Conservation (phyloP, 2,329 filamentous ascomycete genomes). For the Emmonsia crescens region DNA sequence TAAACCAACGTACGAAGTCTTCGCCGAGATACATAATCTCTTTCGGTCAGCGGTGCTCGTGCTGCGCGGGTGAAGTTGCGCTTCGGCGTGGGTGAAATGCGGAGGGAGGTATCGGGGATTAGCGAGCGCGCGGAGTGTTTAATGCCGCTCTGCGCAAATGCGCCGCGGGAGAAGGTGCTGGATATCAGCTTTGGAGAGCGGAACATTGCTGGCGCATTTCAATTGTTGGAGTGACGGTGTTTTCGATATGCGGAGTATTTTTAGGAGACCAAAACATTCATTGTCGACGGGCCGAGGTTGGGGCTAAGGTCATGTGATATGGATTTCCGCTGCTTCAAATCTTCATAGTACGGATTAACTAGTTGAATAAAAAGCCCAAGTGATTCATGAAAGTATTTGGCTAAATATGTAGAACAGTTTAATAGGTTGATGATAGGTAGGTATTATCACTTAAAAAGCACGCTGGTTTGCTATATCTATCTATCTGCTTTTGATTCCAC, state of each 20-base stretch:
- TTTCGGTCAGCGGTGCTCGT: conserved; percentile 21
- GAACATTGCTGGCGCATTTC: conserved; percentile 3
- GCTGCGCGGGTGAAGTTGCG: conserved; percentile 10
- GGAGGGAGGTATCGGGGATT: background rate
- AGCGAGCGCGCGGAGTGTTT: background rate
- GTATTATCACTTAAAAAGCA: background rate
- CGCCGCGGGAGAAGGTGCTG: background rate
- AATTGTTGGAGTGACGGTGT: background rate
- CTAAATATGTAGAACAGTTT: background rate
- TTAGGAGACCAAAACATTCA: too few species aligned
- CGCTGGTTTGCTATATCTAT: background rate
- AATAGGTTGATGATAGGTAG: background rate
- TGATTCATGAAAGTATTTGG: background rate
- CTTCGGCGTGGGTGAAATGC: background rate
- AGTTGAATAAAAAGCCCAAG: background rate
- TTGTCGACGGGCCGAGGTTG: background rate
- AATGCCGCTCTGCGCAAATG: background rate
- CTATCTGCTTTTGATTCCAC: background rate
- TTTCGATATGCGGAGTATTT: background rate
- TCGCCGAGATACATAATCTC: conserved; percentile 12
- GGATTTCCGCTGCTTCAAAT: too few species aligned
- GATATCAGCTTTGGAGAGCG: background rate
- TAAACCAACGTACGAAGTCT: conserved; percentile 22
- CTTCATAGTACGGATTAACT: too few species aligned
- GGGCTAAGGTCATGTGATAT: background rate